Conservation (phyloP, 164 flowering plant species). For the Stephania yunnanensis region DNA sequence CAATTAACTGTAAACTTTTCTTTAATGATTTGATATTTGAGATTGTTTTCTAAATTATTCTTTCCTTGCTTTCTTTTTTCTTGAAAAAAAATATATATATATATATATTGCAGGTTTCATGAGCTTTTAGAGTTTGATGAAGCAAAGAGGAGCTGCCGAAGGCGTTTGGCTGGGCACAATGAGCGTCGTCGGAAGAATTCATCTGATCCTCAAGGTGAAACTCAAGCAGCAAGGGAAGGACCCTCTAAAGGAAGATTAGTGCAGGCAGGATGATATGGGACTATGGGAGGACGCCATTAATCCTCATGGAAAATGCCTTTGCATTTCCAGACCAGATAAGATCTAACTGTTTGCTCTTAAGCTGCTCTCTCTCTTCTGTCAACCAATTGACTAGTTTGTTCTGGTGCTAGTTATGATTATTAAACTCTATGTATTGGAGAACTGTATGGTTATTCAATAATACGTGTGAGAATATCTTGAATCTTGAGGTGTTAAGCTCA, state of each 20-base stretch:
- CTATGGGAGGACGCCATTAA: slow-evolving; percentile 20
- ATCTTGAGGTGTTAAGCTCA: background rate
- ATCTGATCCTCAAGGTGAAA: slow-evolving; percentile 45
- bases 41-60: background rate
- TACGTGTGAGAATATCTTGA: background rate
- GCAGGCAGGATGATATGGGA: slow-evolving; percentile 25
- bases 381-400: slow-evolving; percentile 18
- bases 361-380: slow-evolving; percentile 97
- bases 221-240: slow-evolving; percentile 22
- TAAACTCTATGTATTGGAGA: background rate
- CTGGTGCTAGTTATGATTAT: slow-evolving; percentile 1
- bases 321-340: slow-evolving; percentile 36
- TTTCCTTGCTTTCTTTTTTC: background rate
- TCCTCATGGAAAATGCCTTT: slow-evolving; percentile 18
- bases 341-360: slow-evolving; percentile 15
- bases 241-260: slow-evolving; percentile 26
- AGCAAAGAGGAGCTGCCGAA: slow-evolving; percentile 70
- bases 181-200: slow-evolving; percentile 70
- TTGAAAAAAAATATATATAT: too few species aligned
- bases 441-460: background rate
- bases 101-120: slow-evolving; percentile 66
- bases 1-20: background rate
- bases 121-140: slow-evolving; percentile 70
- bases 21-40: background rate
- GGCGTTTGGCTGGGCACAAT: slow-evolving; percentile 85